Base-by-base conservation (phyloP, 2,329 filamentous ascomycete genomes). In the Scytalidium lignicola region DNA sequence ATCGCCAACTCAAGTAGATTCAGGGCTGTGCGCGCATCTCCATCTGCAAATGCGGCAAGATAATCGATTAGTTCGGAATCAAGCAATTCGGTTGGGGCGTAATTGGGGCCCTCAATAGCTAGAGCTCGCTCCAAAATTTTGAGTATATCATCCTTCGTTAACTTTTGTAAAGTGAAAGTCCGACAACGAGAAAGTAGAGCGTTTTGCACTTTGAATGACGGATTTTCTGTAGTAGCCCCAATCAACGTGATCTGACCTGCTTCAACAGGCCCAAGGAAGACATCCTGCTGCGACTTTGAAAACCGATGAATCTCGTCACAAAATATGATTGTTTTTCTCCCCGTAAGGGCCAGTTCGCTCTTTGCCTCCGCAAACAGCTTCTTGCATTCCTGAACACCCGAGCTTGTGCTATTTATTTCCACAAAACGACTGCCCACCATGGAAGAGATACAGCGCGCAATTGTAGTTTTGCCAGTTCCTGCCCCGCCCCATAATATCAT, bases 171-270 rank as follows among this genome's bases (percentile, higher is more conserved):
- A 0, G 90, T 95, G 59, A 99, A 97, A 0, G 90, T 95, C 22
- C 93, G 80, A 68, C 92, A 97, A 43, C 93, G 80, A 20, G 89
- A 95, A 2, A 97, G 75, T 48, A 99, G 74, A 2, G 93, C 92
- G 55, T 82, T 85, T 58, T 93, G 88, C 40, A 99, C 83, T 62
- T 95, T 92, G 74, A 97, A 97, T 3, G 86, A 92, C 0, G 93
- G 93, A 58, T 99, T 99, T 67, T 99, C 93, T 0, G 93, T 99
- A 3, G 93, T 99, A 6, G 93, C 93, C 10, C 91, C 93, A 52
- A 97, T 93, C 23, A 99, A 74, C 0, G 89, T 96, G 56, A 99
- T 85, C 22, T 88, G 87, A 5, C 93, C 93, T 1, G 84, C 84
- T 69, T 99, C 93, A 19, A 97, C 92, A 0, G 92, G 92, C 15